A percentile compares a stretch with the other conserved stretches of the same genome.
Evolutionary conservation across 2,329 filamentous ascomycete species (phyloP).

Genomic region (Fusarium miscanthi): DNA sequence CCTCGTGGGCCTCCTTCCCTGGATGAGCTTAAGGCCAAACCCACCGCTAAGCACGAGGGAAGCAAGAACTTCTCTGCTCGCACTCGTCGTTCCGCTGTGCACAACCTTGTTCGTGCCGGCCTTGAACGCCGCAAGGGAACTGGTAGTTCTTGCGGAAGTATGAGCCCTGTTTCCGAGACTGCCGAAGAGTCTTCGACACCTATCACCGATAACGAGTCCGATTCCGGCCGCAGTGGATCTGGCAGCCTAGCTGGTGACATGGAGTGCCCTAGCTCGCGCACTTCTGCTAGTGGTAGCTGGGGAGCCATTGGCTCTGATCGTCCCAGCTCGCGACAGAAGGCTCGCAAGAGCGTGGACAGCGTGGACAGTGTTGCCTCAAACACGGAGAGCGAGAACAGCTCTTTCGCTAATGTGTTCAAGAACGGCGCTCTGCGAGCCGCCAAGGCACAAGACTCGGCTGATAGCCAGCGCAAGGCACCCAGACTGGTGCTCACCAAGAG

Average conservation of each 20-base stretch:
- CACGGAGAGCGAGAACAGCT: slow-evolving; percentile 64
- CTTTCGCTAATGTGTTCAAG: slow-evolving; percentile 75
- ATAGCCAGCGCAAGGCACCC: slow-evolving; percentile 81
- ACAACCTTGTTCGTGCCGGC: slow-evolving; percentile 90
- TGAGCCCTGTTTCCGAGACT: slow-evolving; percentile 89
- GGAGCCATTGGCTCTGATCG: slow-evolving; percentile 89
- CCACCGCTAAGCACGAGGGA: slow-evolving; percentile 91
- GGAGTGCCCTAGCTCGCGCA: slow-evolving; percentile 78
- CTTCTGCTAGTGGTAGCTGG: slow-evolving; percentile 76
- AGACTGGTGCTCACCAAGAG: slow-evolving; percentile 85
- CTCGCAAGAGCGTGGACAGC: slow-evolving; percentile 71
- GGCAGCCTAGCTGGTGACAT: slow-evolving; percentile 82
- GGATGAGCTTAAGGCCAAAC: slow-evolving; percentile 89
- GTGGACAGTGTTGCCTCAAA: slow-evolving; percentile 66
- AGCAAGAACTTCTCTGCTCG: slow-evolving; percentile 98
- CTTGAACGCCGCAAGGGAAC: slow-evolving; percentile 85
- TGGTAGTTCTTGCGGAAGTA: slow-evolving; percentile 77
- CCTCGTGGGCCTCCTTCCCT: slow-evolving; percentile 91
- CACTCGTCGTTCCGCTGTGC: slow-evolving; percentile 89
- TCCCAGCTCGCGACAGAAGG: slow-evolving; percentile 76
- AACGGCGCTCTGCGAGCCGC: slow-evolving; percentile 62
- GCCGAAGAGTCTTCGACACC: slow-evolving; percentile 74
- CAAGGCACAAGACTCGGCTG: slow-evolving; percentile 65
- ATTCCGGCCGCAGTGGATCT: slow-evolving; percentile 77
- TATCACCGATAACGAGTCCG: slow-evolving; percentile 78